Base-by-base conservation (phyloP, 1,284 basidiomycete genomes). In the Tilletiaria anomala region DNA sequence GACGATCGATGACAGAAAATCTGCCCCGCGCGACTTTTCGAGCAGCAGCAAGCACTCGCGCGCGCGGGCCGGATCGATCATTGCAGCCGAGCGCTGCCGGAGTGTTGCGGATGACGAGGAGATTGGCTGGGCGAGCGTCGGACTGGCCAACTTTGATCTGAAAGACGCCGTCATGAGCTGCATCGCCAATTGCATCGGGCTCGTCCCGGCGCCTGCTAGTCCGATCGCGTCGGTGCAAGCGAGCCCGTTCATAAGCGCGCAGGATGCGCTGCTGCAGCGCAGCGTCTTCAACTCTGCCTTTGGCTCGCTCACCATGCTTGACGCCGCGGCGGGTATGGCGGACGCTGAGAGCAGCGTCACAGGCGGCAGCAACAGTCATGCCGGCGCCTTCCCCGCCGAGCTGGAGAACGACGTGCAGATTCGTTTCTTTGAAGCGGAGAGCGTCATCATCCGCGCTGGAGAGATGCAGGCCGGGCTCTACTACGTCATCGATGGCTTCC, bases 341-440 rank as follows among this genome's bases (percentile, higher is more conserved):
- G 53, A 48, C 6, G 45, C 45, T 14, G 50, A 34, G 22, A 26
- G 22, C 32, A 39, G 16, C 18, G 39, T 34, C n/a, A n/a, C n/a
- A n/a, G 40, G 40, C 34, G 33, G 32, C 34, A 18, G 32, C 34
- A 8, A 45, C 39, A 39, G 35, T 47, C 12, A 42, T 35, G 5
- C 39, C 41, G 12, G 53, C 45, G n/a, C 48, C 49, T 17, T 49
- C 55, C 16, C 47, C 36, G 8, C 48, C 75, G 87, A 54, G 47
- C 71, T 96, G 22, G 88, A 94, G 56, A 93, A 93, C 48, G 85
- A 93, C 61, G 83, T 97, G 1, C 91, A 97, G 67, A 89, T 99
- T 44, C 69, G 93, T 33, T 94, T 82, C 68, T 97, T 85, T 71
- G 75, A 83, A 22, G 81, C 85, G 40, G 89, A 88, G 0, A 81